Evolutionary conservation across 1,284 basidiomycete genomes (phyloP), one percentile per base, ranked within the genome.

Genomic region (Xerocomus alliaceus): DNA sequence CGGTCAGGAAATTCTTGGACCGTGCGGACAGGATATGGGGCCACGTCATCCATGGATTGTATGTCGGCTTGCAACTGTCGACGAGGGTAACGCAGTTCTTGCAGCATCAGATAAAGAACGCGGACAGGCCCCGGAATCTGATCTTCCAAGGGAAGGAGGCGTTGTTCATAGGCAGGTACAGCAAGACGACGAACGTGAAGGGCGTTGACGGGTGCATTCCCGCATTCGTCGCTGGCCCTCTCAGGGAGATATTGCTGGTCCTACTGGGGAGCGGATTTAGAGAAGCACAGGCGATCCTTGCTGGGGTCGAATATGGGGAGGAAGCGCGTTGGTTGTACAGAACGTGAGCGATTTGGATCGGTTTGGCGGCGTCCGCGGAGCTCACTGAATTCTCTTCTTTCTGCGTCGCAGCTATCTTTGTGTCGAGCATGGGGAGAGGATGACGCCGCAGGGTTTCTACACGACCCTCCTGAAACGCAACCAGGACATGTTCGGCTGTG

Each of bases 331-430:
- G 17, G 44, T 5, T 53, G 2, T 64, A 64, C 20, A 28, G 50
- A 22, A 64, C 54, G 54, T 64, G 31, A 0, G 52, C 31, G 17
- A 41, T 44, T 31, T 52, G 1, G 8, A 11, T 5, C 17, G 7
- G n/a, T n/a, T n/a, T n/a, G n/a, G n/a, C n/a, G n/a, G n/a, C n/a
- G n/a, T n/a, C n/a, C n/a, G n/a, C n/a, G n/a, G n/a, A n/a, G n/a
- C n/a, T n/a, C n/a, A n/a, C n/a, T n/a, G n/a, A n/a, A n/a, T n/a
- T n/a, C n/a, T n/a, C n/a, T 11, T 20, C 1, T 48, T 22, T 11
- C 17, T 52, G 7, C 8, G 2, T 37, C 4, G 3, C 5, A 65
- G 64, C 7, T 65, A 66, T 20, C 56, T 65, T 35, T 66, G 65
- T 3, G 32, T 56, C 1, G 24, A 22, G 0, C 20, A 54, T 0